Evolutionary conservation across 73 alveolate genomes (phyloP).

Genomic region (Tetrahymena malaccensis): DNA sequence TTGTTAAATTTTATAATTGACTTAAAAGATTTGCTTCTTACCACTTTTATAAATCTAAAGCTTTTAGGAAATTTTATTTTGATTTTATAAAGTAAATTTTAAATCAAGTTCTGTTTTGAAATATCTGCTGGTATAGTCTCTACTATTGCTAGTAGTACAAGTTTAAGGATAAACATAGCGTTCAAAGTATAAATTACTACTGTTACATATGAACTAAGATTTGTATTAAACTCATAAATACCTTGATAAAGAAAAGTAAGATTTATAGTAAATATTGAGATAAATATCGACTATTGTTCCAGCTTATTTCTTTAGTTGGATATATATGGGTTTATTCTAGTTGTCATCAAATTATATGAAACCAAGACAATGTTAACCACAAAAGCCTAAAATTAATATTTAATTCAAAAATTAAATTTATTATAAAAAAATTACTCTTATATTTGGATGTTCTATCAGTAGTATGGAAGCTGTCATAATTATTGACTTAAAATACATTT

Average conservation of each 20-base stretch:
- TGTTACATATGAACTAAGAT: not conserved
- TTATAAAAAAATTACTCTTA: not conserved
- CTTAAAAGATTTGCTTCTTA: not conserved
- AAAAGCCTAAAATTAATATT: not conserved
- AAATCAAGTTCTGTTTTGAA: not conserved
- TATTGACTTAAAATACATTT: not conserved
- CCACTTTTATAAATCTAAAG: not conserved
- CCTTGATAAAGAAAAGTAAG: not conserved
- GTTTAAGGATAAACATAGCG: not conserved
- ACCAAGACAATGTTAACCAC: not conserved
- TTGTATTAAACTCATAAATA: no score
- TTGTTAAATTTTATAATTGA: not conserved
- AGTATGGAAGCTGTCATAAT: not conserved
- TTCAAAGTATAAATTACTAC: not conserved
- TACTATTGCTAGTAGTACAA: not conserved
- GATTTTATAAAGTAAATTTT: not conserved
- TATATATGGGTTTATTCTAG: not conserved
- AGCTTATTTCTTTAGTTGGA: not conserved
- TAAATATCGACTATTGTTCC: not conserved
- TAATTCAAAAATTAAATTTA: not conserved
- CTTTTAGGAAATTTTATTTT: not conserved
- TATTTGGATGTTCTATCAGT: not conserved
- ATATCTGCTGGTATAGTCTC: not conserved
- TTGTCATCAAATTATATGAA: not conserved
- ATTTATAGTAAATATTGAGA: not conserved